A percentile compares a stretch with the other conserved stretches of the same genome.
phyloP scores from a whole-genome alignment of 2,329 filamentous ascomycete species.

The Cryphonectria carpinicola region DNA sequence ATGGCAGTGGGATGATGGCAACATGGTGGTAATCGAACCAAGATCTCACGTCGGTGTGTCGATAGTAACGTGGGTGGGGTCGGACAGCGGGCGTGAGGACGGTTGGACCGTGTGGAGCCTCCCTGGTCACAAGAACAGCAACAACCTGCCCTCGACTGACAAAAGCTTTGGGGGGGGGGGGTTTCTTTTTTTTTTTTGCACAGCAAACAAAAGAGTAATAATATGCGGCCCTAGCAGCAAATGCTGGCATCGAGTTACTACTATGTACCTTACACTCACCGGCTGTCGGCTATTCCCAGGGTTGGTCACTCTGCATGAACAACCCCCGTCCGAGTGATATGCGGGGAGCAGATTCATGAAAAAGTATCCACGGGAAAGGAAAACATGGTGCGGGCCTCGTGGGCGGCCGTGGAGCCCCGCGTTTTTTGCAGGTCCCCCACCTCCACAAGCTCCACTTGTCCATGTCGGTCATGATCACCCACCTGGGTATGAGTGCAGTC shows the following conservation, averaged over 20 bases:
- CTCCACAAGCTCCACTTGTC: background rate
- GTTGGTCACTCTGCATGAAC: background rate
- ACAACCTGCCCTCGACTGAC: background rate
- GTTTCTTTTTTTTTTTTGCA: no score
- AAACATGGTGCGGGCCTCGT: background rate
- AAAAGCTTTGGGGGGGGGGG: no score
- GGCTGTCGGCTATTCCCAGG: background rate
- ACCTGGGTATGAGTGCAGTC: background rate
- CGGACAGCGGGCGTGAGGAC: background rate
- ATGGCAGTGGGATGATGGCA: background rate
- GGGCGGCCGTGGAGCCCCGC: constrained; percentile 4
- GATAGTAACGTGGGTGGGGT: background rate
- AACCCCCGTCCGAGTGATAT: no score
- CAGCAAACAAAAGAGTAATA: background rate
- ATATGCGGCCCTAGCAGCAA: background rate
- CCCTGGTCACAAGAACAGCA: background rate
- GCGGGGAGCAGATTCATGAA: background rate
- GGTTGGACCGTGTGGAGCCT: background rate
- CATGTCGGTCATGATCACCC: background rate
- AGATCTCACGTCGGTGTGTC: background rate
- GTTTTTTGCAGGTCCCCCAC: background rate
- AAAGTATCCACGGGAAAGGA: background rate
- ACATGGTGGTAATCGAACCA: background rate
- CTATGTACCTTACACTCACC: background rate
- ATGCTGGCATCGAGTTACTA: background rate